These are phyloP conservation scores for Entrophospora sp. DNA, from an alignment of 192 early-diverging fungal species.

Conservation along the genomic window DNA sequence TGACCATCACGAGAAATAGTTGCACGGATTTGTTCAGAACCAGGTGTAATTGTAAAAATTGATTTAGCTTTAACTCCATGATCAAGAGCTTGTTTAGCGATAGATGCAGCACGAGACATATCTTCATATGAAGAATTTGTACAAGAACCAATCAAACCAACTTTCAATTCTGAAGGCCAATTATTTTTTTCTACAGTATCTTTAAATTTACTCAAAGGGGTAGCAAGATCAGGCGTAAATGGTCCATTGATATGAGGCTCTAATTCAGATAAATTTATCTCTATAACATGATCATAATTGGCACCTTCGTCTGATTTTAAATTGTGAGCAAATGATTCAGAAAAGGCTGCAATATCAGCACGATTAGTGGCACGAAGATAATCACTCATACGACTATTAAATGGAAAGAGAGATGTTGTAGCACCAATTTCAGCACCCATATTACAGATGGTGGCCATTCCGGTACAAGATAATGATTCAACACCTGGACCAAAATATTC, in stretches of 20 bases:
- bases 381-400: slow-evolving; percentile 82
- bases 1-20: slow-evolving; percentile 91
- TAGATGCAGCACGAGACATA: slow-evolving; percentile 86
- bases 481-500: slow-evolving; percentile 97
- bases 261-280: slow-evolving; percentile 86
- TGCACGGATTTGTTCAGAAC: slow-evolving; percentile 95
- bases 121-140: slow-evolving; percentile 99
- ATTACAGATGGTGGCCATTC: slow-evolving; percentile 99
- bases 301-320: slow-evolving; percentile 80
- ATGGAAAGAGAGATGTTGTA: slow-evolving; percentile 95
- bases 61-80: slow-evolving; percentile 77
- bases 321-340: slow-evolving; percentile 81
- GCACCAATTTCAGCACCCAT: slow-evolving; percentile 99
- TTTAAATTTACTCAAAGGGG: slow-evolving; percentile 88
- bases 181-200: slow-evolving; percentile 74
- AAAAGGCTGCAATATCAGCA: slow-evolving; percentile 64
- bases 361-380: slow-evolving; percentile 87
- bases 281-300: slow-evolving; percentile 86
- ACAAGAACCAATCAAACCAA: slow-evolving; percentile 94
- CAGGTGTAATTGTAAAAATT: slow-evolving; percentile 86
- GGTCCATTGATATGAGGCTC: slow-evolving; percentile 98
- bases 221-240: slow-evolving; percentile 92
- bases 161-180: slow-evolving; percentile 84
- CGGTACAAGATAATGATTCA: slow-evolving; percentile 89
- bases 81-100: slow-evolving; percentile 74